A percentile compares a stretch with the other conserved stretches of the same genome.
Conservation (phyloP, 179 eudicot genomes). For the Actinidia arguta region DNA sequence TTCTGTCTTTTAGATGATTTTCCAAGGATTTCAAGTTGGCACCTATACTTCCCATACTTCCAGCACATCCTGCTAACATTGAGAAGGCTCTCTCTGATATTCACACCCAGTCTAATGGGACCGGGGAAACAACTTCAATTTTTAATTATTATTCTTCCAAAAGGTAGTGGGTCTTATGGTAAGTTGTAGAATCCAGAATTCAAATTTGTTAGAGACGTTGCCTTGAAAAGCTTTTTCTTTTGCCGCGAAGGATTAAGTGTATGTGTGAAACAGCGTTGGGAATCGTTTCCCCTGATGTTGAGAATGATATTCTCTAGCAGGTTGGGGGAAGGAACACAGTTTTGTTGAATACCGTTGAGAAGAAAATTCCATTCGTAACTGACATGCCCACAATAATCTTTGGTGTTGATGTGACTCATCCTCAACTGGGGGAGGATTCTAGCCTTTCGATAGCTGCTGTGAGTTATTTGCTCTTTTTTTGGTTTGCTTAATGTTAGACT, state of each 20-base stretch:
- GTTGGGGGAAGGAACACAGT: slow-evolving; percentile 74
- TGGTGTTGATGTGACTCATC: slow-evolving; percentile 98
- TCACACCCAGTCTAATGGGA: slow-evolving; percentile 22
- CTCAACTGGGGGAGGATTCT: slow-evolving; percentile 81
- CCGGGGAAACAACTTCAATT: slow-evolving; percentile 48
- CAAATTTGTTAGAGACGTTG: not conserved
- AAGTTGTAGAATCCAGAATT: slow-evolving; percentile 6
- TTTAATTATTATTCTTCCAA: slow-evolving; percentile 71
- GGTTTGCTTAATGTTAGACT: not conserved
- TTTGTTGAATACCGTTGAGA: slow-evolving; percentile 31
- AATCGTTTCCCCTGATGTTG: slow-evolving; percentile 20
- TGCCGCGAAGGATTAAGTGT: slow-evolving; percentile 68
- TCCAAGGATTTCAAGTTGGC: slow-evolving; percentile 42
- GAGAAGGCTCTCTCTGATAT: slow-evolving; percentile 53
- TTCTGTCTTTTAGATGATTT: not conserved
- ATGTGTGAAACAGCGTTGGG: slow-evolving; percentile 89
- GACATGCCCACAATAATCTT: slow-evolving; percentile 69
- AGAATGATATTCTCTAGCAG: slow-evolving; percentile 28
- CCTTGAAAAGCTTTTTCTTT: not conserved
- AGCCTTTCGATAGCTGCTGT: slow-evolving; percentile 95
- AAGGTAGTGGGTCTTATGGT: slow-evolving; percentile 72
- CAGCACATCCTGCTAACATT: slow-evolving; percentile 38
- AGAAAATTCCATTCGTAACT: slow-evolving; percentile 42
- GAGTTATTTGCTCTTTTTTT: slow-evolving; percentile 12
- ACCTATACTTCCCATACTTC: slow-evolving; percentile 46